Evolutionary conservation across 768 basidiomycete species (phyloP).

Genomic region (Pleurotus tuoliensis): DNA sequence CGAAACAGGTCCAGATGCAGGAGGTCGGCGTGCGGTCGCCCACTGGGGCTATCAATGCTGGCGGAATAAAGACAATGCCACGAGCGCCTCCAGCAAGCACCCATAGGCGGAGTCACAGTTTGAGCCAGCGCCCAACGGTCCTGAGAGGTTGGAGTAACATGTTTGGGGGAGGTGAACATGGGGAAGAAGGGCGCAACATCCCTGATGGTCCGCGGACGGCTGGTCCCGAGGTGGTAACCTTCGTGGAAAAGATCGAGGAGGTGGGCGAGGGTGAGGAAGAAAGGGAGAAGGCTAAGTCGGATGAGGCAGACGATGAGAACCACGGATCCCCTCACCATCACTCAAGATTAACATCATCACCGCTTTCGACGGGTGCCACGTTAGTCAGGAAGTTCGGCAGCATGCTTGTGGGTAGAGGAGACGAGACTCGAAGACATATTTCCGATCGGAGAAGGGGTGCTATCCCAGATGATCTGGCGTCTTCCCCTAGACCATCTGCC

Average conservation of each 20-base stretch:
- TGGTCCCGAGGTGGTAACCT: constrained; percentile 59
- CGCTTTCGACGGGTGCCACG: constrained; percentile 59
- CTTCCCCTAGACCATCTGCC: constrained; percentile 32
- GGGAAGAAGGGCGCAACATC: constrained; percentile 32
- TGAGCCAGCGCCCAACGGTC: constrained; percentile 67
- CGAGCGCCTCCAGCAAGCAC: constrained; percentile 74
- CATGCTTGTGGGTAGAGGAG: constrained; percentile 48
- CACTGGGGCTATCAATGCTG: constrained; percentile 13
- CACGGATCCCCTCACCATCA: constrained; percentile 10
- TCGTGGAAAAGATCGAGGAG: constrained; percentile 38
- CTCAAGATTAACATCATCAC: constrained; percentile 18
- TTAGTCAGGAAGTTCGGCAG: constrained; percentile 79
- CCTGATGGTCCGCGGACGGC: constrained; percentile 53
- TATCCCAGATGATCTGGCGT: constrained; percentile 39
- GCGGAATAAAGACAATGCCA: constrained; percentile 34
- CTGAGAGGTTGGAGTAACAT: constrained; percentile 56
- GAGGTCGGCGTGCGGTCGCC: constrained; percentile 2
- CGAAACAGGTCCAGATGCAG: constrained; percentile 13
- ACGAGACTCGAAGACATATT: constrained; percentile 36
- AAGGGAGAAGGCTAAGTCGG: constrained; percentile 26
- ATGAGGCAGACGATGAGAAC: constrained; percentile 21
- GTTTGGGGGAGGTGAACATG: constrained; percentile 41
- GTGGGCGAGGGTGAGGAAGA: constrained; percentile 24
- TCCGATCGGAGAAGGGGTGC: constrained; percentile 43
- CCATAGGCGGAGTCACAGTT: constrained; percentile 79